phyloP scores from a whole-genome alignment of 257 asterid species.

The Anisodus acutangulus region DNA sequence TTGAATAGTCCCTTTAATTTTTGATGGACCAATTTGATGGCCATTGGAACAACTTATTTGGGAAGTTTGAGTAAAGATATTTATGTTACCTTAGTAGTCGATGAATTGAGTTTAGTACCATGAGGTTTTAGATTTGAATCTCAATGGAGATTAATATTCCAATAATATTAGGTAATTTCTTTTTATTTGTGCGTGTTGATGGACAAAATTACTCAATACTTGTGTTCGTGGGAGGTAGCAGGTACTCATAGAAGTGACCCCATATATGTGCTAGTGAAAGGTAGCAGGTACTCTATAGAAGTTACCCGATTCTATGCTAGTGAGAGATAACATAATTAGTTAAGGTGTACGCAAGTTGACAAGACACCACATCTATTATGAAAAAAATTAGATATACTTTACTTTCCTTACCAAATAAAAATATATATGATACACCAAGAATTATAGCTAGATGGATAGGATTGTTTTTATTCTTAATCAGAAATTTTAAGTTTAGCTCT shows the following conservation, averaged over 20 bases:
- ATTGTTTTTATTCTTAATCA: too few relatives aligned
- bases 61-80: neutral
- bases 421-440: neutral
- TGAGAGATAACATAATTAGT: neutral
- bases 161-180: neutral
- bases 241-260: neutral
- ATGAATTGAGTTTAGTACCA: too few relatives aligned
- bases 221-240: neutral
- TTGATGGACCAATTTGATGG: neutral
- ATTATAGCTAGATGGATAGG: neutral
- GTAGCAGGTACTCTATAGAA: too few relatives aligned
- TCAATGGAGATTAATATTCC: neutral
- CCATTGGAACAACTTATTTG: slow-evolving; percentile 5
- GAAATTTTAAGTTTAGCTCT: too few relatives aligned
- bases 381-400: neutral
- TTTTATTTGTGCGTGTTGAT: neutral
- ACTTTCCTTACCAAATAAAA: neutral
- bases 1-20: neutral
- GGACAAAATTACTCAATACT: neutral
- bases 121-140: neutral
- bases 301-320: too few relatives aligned
- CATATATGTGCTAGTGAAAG: too few relatives aligned
- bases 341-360: neutral
- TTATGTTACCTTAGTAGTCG: neutral
- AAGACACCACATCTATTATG: neutral